Percentiles rank a stretch among this genome's conserved stretches.
Evolutionary conservation across 345 rosid genomes (phyloP).

Genomic region (Cardiospermum halicacabum): DNA sequence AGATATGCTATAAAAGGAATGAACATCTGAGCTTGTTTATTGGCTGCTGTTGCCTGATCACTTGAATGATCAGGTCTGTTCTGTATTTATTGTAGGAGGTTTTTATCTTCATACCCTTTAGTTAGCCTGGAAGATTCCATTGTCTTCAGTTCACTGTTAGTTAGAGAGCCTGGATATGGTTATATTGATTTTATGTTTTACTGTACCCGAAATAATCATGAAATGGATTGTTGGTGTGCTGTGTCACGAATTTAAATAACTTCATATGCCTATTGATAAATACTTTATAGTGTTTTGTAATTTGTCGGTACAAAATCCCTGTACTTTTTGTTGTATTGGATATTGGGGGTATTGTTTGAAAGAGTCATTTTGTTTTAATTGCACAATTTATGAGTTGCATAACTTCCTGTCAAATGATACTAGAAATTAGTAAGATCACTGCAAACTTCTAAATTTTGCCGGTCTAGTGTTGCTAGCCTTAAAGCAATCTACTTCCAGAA

Average conservation of each 20-base stretch:
- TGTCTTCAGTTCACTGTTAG: neutral
- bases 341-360: neutral
- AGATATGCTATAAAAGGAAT: neutral
- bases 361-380: neutral
- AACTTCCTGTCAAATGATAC: neutral
- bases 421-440: neutral
- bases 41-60: neutral
- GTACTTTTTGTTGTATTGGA: neutral
- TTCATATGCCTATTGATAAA: neutral
- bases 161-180: neutral
- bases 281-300: neutral
- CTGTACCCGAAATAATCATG: neutral
- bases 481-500: neutral
- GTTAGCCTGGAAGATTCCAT: neutral
- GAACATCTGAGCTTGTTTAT: neutral
- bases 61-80: neutral
- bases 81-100: neutral
- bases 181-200: neutral
- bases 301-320: neutral
- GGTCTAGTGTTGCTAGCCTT: neutral
- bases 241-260: neutral
- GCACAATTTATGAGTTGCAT: neutral
- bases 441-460: neutral
- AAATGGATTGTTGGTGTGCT: neutral
- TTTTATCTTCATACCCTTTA: neutral